Base-by-base conservation (phyloP, 148 eudicot species). In the Mesembryanthemum crystallinum region DNA sequence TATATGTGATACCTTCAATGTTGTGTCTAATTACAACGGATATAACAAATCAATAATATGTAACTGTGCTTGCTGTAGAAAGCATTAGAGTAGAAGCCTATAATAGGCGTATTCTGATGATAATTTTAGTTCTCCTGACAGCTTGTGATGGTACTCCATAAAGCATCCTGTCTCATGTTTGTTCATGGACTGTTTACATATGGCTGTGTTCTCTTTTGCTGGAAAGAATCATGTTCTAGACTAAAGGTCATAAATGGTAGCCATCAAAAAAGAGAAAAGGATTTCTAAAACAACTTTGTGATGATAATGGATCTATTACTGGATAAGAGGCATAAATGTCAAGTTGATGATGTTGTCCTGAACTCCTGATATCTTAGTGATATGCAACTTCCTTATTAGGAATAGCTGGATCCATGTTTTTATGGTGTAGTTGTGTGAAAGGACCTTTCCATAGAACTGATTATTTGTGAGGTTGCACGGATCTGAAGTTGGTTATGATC, bases 211-310 rank as follows among this genome's bases (percentile, higher is more conserved):
- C 11, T 18, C 65, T 59, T 13, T 64, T 65, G 7, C 51, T 18
- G 52, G 33, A 33, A 39, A 17, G 21, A 30, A 74, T 24, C 8
- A 49, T 30, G 4, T 49, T 29, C 45, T 59, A 9, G 63, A 27
- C 42, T 17, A 24, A 49, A 29, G 29, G 32, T 24, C 23, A 12
- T 43, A 12, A 72, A 55, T 33, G 49, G 65, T 73, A 59, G 39
- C 37, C 35, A 60, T 8, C 14, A 15, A 43, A 7, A 47, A 7
- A 74, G 13, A 33, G 15, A 54, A 13, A 63, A 64, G 30, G 64
- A 21, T 67, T 35, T 37, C 51, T 7, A 55, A 52, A 35, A 33
- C 71, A 75, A 55, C 37, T 27, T 35, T 66, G 28, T 54, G 72
- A 67, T 67, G 3, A 18, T 43, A n/a, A 13, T 33, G 27, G 64